These are phyloP conservation scores for Nigrograna mackinnonii DNA, from an alignment of 2,329 filamentous ascomycete species.

Conservation along the genomic window DNA sequence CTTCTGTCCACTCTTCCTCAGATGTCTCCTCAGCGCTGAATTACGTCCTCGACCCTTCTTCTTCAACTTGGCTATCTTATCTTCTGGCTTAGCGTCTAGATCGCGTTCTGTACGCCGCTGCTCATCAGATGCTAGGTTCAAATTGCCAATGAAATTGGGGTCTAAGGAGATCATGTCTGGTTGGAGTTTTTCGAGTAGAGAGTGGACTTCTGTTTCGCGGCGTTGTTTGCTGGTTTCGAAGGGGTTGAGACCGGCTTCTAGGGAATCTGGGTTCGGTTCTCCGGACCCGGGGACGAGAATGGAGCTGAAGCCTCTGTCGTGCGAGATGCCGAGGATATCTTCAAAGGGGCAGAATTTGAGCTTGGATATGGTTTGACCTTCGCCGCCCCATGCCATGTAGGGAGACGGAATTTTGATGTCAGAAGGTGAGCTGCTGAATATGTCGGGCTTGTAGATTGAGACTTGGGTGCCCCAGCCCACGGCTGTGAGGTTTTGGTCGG, in stretches of 20 bases:
- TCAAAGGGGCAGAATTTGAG: slow-evolving; percentile 94
- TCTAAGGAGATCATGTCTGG: slow-evolving; percentile 97
- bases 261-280: slow-evolving; percentile 92
- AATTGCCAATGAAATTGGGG: slow-evolving; percentile 85
- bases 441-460: slow-evolving; percentile 80
- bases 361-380: slow-evolving; percentile 78
- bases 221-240: slow-evolving; percentile 93
- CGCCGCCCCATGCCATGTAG: slow-evolving; percentile 91
- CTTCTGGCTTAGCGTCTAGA: slow-evolving; percentile 70
- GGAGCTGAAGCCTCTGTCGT: slow-evolving; percentile 84
- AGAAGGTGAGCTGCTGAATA: slow-evolving; percentile 69
- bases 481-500: slow-evolving; percentile 83
- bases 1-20: slow-evolving; percentile 88
- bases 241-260: slow-evolving; percentile 79
- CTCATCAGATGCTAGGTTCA: slow-evolving; percentile 80
- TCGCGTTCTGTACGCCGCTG: slow-evolving; percentile 78
- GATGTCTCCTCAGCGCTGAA: slow-evolving; percentile 80
- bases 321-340: slow-evolving; percentile 84
- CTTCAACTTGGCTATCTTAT: slow-evolving; percentile 62
- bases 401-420: slow-evolving; percentile 76
- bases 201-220: slow-evolving; percentile 88
- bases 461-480: slow-evolving; percentile 90
- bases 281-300: slow-evolving; percentile 93
- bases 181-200: slow-evolving; percentile 88
- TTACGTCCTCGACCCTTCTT: slow-evolving; percentile 90